These are phyloP conservation scores for Cadophora luteo-olivacea DNA, from an alignment of 2,329 filamentous ascomycete genomes.

Conservation along the genomic window DNA sequence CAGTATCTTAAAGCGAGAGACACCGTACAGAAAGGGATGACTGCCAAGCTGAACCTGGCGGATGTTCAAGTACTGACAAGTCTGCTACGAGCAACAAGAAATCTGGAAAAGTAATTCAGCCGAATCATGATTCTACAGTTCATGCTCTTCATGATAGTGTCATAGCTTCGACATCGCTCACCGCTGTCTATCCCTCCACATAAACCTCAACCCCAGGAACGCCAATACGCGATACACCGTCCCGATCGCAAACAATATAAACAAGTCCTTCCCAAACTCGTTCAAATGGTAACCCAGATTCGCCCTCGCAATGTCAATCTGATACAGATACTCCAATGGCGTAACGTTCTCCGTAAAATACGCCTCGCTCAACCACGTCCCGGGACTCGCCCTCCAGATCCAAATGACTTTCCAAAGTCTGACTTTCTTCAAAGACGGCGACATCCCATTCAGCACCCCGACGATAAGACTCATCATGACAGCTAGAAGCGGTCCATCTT, in stretches of 20 bases:
- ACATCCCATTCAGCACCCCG: constrained; percentile 59
- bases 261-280: constrained; percentile 53
- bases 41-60: not conserved
- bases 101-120: not conserved
- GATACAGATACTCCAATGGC: constrained; percentile 58
- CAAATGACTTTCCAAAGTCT: constrained; percentile 59
- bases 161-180: no score
- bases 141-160: no score
- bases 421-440: constrained; percentile 56
- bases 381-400: constrained; percentile 61
- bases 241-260: constrained; percentile 52
- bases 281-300: constrained; percentile 54
- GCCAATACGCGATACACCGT: constrained; percentile 54
- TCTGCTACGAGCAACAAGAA: not conserved
- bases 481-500: constrained; percentile 62
- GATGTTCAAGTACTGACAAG: not conserved
- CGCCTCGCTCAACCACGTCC: constrained; percentile 61
- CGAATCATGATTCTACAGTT: not conserved
- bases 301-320: constrained; percentile 53
- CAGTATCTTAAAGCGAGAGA: no score
- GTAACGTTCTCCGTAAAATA: constrained; percentile 60
- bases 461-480: constrained; percentile 61
- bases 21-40: no score
- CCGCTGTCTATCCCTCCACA: constrained; percentile 39
- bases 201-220: constrained; percentile 47